phyloP scores from a whole-genome alignment of 2,329 filamentous ascomycete species.

The Colletotrichum shisoi region DNA sequence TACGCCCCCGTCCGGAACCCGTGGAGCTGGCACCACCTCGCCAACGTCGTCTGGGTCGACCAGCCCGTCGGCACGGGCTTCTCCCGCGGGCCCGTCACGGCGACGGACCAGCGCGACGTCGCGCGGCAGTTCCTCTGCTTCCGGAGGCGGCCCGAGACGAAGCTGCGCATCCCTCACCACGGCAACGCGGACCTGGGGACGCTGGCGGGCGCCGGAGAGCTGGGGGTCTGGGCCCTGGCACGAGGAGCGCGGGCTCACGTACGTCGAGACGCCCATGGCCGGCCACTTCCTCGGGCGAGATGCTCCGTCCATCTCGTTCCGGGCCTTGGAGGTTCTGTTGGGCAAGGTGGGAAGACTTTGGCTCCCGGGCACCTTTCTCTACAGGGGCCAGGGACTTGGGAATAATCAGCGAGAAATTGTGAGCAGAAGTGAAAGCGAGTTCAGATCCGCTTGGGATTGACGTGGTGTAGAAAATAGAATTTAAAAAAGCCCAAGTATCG shows the following conservation, averaged over 20 bases:
- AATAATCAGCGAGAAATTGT: neutral
- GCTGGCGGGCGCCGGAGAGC: slow-evolving; percentile 66
- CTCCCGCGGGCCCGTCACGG: slow-evolving; percentile 69
- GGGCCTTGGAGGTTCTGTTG: slow-evolving; percentile 77
- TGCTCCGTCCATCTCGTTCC: slow-evolving; percentile 70
- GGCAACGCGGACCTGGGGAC: slow-evolving; percentile 49
- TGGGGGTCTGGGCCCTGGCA: slow-evolving; percentile 75
- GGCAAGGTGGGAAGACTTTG: slow-evolving; percentile 66
- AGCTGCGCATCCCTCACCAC: slow-evolving; percentile 71
- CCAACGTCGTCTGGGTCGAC: slow-evolving; percentile 79
- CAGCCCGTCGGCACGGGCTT: slow-evolving; percentile 75
- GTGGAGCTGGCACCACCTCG: slow-evolving; percentile 77
- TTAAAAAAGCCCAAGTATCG: too few relatives aligned
- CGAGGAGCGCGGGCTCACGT: slow-evolving; percentile 79
- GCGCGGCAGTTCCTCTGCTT: slow-evolving; percentile 79
- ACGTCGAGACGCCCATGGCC: slow-evolving; percentile 66
- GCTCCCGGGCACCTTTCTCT: neutral
- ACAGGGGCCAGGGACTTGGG: neutral
- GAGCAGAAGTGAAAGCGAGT: too few relatives aligned
- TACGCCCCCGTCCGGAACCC: slow-evolving; percentile 69
- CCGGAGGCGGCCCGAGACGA: slow-evolving; percentile 63
- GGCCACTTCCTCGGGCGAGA: slow-evolving; percentile 77
- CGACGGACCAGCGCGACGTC: slow-evolving; percentile 72
- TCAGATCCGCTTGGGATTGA: too few relatives aligned
- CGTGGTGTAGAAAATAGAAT: too few relatives aligned